phyloP scores from a whole-genome alignment of 2,329 filamentous ascomycete species.

The Talaromyces islandicus region DNA sequence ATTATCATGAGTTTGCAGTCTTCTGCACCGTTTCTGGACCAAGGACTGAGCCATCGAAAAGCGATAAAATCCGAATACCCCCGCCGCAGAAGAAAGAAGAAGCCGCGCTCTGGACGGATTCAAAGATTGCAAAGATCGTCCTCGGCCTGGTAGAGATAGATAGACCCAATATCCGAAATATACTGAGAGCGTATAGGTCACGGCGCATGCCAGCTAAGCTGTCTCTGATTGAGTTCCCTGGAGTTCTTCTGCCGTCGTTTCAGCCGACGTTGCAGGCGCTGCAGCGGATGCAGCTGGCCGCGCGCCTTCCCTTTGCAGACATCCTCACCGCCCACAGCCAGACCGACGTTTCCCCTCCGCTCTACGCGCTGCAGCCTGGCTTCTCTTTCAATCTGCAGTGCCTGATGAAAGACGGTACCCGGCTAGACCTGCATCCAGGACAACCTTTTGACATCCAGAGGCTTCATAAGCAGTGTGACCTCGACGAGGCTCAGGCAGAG shows the following conservation, averaged over 20 bases:
- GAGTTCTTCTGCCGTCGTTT: constrained; percentile 54
- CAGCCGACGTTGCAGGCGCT: constrained; percentile 51
- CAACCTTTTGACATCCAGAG: constrained; percentile 23
- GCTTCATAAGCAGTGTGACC: constrained; percentile 32
- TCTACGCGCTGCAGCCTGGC: constrained; percentile 43
- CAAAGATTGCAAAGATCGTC: neutral
- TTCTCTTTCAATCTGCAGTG: constrained; percentile 43
- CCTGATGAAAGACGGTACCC: constrained; percentile 19
- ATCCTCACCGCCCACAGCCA: constrained; percentile 27
- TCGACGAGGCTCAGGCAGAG: constrained; percentile 48
- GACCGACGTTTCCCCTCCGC: constrained; percentile 39
- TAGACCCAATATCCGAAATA: neutral
- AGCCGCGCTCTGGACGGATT: neutral
- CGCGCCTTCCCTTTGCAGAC: constrained; percentile 46
- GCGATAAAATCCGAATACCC: no score
- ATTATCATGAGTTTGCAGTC: constrained; percentile 13
- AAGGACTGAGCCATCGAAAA: constrained; percentile 1
- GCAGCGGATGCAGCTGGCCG: constrained; percentile 45
- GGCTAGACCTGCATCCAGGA: constrained; percentile 21
- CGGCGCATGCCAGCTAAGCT: constrained; percentile 20
- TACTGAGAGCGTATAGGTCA: neutral
- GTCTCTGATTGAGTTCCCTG: constrained; percentile 56
- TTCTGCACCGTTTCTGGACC: constrained; percentile 21
- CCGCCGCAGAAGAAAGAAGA: neutral
- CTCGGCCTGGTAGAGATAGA: neutral